These are phyloP conservation scores for Plasmodium falciparum DNA, from an alignment of 169 alveolate genomes.

Conservation along the genomic window DNA sequence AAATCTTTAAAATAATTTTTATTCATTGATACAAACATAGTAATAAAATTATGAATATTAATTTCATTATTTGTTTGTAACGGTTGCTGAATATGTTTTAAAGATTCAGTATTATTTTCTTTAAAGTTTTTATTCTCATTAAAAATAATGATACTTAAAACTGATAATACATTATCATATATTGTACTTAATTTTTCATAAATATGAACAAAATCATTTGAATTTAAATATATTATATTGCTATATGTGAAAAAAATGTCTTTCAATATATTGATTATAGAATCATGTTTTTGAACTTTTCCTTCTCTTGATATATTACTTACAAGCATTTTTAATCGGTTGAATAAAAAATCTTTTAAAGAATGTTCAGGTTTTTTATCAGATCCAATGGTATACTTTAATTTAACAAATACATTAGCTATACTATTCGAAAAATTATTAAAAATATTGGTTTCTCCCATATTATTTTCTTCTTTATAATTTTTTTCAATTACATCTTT, in stretches of 20 bases:
- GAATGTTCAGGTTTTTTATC: constrained; percentile 41
- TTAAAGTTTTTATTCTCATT: constrained; percentile 27
- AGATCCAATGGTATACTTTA: constrained; percentile 71
- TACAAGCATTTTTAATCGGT: constrained; percentile 35
- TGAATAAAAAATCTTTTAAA: constrained; percentile 67
- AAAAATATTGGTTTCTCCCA: constrained; percentile 2
- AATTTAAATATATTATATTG: constrained; percentile 62
- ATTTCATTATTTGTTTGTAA: constrained; percentile 19
- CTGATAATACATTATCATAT: constrained; percentile 37
- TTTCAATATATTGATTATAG: constrained; percentile 42
- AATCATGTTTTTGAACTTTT: constrained; percentile 5
- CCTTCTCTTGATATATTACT: background rate
- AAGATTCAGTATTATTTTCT: constrained; percentile 3
- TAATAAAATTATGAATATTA: constrained; percentile 44
- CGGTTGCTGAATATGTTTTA: constrained; percentile 1
- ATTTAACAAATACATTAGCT: constrained; percentile 61
- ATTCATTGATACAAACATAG: constrained; percentile 25
- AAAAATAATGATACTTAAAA: constrained; percentile 29
- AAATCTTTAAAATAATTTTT: constrained; percentile 47
- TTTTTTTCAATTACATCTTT: constrained; percentile 73
- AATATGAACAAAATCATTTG: constrained; percentile 47
- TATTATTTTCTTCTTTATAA: constrained; percentile 24
- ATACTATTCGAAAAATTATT: constrained; percentile 9
- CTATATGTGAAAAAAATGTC: constrained; percentile 66
- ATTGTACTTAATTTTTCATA: constrained; percentile 46